A percentile compares a stretch with the other conserved stretches of the same genome.
Evolutionary conservation across 2,329 filamentous ascomycete species (phyloP).

Genomic region (Xylariaceae sp.): DNA sequence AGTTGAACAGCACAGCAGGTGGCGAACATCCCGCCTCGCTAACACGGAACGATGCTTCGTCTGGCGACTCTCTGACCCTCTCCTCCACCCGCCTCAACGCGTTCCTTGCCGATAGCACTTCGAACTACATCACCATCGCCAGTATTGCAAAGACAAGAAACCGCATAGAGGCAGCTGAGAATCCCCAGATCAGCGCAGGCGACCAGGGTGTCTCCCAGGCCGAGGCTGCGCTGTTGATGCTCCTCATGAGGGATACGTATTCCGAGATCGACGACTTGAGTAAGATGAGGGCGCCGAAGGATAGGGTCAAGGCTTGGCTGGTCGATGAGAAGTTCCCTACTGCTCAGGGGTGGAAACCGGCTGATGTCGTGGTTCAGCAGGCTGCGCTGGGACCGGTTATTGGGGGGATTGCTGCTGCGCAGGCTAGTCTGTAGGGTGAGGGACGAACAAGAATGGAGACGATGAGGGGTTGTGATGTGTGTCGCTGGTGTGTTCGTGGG

Average conservation of each 20-base stretch:
- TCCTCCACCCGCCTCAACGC: constrained; percentile 14
- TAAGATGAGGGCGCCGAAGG: constrained; percentile 16
- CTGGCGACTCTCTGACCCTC: constrained; percentile 17
- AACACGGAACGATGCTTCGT: constrained; percentile 16
- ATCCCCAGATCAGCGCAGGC: constrained; percentile 1
- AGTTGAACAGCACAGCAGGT: constrained; percentile 12
- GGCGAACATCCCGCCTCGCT: constrained; percentile 20
- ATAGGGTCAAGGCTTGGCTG: constrained; percentile 16
- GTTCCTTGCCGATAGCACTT: constrained; percentile 14
- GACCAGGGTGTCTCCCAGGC: constrained; percentile 8
- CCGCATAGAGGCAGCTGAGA: constrained; percentile 14
- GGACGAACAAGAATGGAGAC: too few species aligned
- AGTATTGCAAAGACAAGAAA: constrained; percentile 16
- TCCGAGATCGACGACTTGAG: constrained; percentile 1
- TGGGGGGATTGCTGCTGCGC: constrained; percentile 10
- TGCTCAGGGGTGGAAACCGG: constrained; percentile 18
- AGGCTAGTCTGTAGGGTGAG: not conserved
- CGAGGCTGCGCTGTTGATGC: constrained; percentile 18
- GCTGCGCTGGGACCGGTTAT: constrained; percentile 14
- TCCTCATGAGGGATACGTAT: constrained; percentile 17
- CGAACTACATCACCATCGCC: constrained; percentile 13
- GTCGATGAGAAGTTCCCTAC: constrained; percentile 19
- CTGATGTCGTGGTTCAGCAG: constrained; percentile 8
- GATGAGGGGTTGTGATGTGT: too few species aligned
- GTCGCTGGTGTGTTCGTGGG: too few species aligned